These are phyloP conservation scores for Mortierella sp. DNA, from an alignment of 371 early-diverging fungal genomes.

Conservation along the genomic window DNA sequence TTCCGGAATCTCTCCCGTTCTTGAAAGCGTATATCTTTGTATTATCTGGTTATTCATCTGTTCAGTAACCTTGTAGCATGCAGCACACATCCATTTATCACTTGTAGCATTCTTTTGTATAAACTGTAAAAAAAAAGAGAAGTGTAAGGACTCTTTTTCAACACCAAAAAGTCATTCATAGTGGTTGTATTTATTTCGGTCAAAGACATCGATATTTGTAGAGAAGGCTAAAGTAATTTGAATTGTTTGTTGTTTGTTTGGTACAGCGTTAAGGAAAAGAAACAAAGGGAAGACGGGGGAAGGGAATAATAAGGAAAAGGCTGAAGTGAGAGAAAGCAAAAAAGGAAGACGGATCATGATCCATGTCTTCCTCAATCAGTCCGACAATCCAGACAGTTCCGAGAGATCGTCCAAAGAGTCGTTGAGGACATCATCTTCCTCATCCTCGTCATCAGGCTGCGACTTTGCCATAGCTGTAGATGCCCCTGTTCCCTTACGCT, in stretches of 20 bases:
- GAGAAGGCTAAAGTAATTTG: too few species aligned
- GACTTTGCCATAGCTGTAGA: background rate
- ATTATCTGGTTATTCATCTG: background rate
- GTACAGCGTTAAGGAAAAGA: too few species aligned
- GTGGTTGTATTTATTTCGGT: background rate
- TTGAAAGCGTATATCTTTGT: background rate
- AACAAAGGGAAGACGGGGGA: background rate
- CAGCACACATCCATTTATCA: too few species aligned
- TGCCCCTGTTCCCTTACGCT: conserved; percentile 20
- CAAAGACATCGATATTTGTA: too few species aligned
- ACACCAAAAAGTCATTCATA: too few species aligned
- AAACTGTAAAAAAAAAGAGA: too few species aligned
- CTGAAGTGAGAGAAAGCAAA: background rate
- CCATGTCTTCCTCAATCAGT: conserved; percentile 6
- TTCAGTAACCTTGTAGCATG: background rate
- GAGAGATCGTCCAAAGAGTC: conserved; percentile 55
- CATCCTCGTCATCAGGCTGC: background rate
- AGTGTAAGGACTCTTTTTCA: too few species aligned
- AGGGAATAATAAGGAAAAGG: too few species aligned
- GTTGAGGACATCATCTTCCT: conserved; percentile 17
- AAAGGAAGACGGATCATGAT: background rate
- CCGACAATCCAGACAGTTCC: conserved; percentile 52
- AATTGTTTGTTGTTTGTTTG: too few species aligned
- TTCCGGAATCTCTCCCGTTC: conserved; percentile 14
- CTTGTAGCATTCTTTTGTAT: too few species aligned